Percentiles rank a stretch among this genome's conserved stretches.
These are phyloP conservation scores for Salix arbutifolia DNA, from an alignment of 345 rosid genomes.

Conservation along the genomic window DNA sequence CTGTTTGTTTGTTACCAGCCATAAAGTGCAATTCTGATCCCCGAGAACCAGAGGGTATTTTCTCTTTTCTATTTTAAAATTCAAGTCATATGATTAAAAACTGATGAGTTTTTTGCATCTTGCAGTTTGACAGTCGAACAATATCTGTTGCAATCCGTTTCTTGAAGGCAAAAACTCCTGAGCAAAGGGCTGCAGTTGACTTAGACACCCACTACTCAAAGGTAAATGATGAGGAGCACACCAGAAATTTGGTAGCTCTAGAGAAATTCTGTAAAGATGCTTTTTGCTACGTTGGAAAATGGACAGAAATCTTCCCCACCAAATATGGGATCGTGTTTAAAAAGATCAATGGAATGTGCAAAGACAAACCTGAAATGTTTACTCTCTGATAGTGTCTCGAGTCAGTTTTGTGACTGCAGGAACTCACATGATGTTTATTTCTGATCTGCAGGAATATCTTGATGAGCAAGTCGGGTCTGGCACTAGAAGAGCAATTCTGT, in stretches of 20 bases:
- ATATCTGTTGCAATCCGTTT: conserved; percentile 82
- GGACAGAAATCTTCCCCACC: neutral
- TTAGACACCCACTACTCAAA: conserved; percentile 89
- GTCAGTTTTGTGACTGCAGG: neutral
- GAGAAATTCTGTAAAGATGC: neutral
- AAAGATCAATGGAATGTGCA: neutral
- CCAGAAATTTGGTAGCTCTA: neutral
- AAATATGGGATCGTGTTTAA: neutral
- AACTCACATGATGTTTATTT: conserved; percentile 4
- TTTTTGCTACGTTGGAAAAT: neutral
- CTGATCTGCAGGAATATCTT: conserved; percentile 60
- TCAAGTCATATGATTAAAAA: neutral
- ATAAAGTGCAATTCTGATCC: neutral
- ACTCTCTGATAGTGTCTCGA: neutral
- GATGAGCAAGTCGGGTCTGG: conserved; percentile 59
- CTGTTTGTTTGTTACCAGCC: neutral
- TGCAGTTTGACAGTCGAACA: conserved; percentile 63
- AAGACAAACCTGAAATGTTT: neutral
- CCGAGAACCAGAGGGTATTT: neutral
- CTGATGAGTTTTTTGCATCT: conserved; percentile 7
- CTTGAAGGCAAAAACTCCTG: conserved; percentile 79
- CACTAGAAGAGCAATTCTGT: conserved; percentile 65
- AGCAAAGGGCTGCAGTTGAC: conserved; percentile 95
- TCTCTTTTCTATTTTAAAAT: neutral
- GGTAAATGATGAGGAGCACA: conserved; percentile 28